These are phyloP conservation scores for Aspergillus saccharolyticus DNA, from an alignment of 495 filamentous ascomycete species.

Conservation along the genomic window DNA sequence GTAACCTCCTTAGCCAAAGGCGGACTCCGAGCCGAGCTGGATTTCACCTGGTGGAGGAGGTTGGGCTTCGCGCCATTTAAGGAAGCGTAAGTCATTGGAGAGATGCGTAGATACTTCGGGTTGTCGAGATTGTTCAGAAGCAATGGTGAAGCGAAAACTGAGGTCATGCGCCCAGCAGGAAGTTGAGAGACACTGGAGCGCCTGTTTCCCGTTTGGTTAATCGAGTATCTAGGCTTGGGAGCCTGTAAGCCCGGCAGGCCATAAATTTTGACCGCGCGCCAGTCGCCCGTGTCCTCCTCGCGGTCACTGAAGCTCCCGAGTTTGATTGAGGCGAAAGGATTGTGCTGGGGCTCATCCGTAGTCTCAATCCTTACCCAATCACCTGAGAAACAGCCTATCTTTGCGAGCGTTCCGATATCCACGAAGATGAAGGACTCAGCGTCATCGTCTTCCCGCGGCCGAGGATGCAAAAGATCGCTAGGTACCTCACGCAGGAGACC, in stretches of 20 bases:
- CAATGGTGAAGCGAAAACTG: constrained; percentile 77
- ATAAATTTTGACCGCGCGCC: constrained; percentile 81
- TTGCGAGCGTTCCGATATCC: constrained; percentile 75
- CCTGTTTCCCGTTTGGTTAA: constrained; percentile 42
- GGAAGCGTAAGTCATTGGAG: constrained; percentile 51
- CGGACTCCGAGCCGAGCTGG: constrained; percentile 54
- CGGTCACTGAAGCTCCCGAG: constrained; percentile 43
- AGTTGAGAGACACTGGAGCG: constrained; percentile 51
- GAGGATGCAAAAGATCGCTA: constrained; percentile 76
- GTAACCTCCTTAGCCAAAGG: constrained; percentile 88
- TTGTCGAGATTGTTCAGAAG: constrained; percentile 77
- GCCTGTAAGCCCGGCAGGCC: constrained; percentile 68
- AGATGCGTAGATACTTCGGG: constrained; percentile 67
- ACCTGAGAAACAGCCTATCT: constrained; percentile 90
- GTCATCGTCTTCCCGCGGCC: constrained; percentile 76
- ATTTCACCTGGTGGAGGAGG: constrained; percentile 41
- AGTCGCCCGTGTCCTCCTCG: constrained; percentile 46
- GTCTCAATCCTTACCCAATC: constrained; percentile 92
- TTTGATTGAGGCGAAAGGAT: constrained; percentile 50
- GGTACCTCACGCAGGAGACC: constrained; percentile 68
- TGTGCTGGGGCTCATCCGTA: constrained; percentile 57
- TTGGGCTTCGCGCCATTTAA: constrained; percentile 31
- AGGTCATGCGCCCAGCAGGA: constrained; percentile 36
- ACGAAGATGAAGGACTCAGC: constrained; percentile 86
- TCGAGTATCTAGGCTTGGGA: constrained; percentile 47